Evolutionary conservation across 139 green algal genomes (phyloP).

Genomic region (Picochlorum sp.): DNA sequence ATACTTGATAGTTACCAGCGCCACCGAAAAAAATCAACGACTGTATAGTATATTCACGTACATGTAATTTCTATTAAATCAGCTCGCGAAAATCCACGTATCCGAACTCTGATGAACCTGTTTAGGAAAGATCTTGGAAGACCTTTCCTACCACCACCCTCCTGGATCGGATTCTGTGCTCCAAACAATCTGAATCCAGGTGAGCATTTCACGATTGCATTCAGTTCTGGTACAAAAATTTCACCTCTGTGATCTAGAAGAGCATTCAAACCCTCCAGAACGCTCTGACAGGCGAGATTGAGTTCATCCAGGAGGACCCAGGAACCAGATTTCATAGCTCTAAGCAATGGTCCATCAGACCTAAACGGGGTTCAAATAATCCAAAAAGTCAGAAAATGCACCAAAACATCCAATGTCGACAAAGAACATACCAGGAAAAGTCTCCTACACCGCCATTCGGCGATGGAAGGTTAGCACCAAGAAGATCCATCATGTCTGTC

Average conservation of each 20-base stretch:
- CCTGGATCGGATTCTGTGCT: constrained; percentile 80
- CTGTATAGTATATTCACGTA: neutral
- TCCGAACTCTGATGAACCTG: constrained; percentile 85
- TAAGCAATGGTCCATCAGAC: constrained; percentile 86
- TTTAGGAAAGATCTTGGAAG: constrained; percentile 96
- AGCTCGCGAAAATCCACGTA: constrained; percentile 64
- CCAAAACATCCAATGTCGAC: neutral
- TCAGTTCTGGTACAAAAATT: constrained; percentile 94
- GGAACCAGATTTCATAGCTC: constrained; percentile 68
- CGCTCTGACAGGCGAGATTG: constrained; percentile 87
- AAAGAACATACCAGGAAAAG: constrained; percentile 72
- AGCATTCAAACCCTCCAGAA: constrained; percentile 94
- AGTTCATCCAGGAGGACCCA: constrained; percentile 99
- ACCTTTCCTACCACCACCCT: constrained; percentile 92
- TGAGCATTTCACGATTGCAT: constrained; percentile 52
- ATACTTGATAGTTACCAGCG: neutral
- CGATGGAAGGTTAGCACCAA: constrained; percentile 90
- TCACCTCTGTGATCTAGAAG: constrained; percentile 89
- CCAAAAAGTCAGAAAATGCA: constrained; percentile 11
- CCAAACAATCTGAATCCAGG: constrained; percentile 80
- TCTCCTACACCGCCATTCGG: constrained; percentile 62
- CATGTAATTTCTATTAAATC: constrained; percentile 76
- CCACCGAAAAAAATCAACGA: neutral
- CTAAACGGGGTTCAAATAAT: constrained; percentile 3
- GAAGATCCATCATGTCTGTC: constrained; percentile 99